Conservation (phyloP, 768 basidiomycete species). For the Podaxis carcinomalis region DNA sequence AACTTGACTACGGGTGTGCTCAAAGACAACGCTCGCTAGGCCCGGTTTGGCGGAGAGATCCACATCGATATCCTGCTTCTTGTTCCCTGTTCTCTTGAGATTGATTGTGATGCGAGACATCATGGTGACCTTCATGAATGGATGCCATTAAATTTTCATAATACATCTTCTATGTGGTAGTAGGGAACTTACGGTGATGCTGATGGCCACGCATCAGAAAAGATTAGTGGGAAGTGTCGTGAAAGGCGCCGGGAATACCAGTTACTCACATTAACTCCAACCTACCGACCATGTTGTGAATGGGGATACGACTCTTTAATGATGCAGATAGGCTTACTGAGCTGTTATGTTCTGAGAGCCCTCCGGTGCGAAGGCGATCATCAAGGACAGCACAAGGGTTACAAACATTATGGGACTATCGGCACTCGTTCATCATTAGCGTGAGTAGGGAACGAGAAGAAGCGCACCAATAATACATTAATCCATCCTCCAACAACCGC, state of each 20-base stretch:
- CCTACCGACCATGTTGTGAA: not conserved
- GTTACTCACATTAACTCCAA: conserved; percentile 3
- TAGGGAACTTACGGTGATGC: conserved; percentile 1
- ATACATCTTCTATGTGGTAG: not conserved
- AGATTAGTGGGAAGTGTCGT: not conserved
- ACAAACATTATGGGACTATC: conserved; percentile 41
- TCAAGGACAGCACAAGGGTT: conserved; percentile 39
- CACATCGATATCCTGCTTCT: conserved; percentile 13
- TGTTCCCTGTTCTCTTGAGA: conserved; percentile 38
- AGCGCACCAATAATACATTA: conserved; percentile 43
- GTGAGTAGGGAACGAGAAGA: not conserved
- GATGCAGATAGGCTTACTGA: conserved; percentile 31
- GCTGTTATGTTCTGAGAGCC: conserved; percentile 43
- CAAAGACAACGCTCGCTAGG: not conserved
- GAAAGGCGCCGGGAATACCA: not conserved
- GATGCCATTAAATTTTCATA: not conserved
- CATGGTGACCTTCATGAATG: conserved; percentile 47
- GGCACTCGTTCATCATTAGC: not conserved
- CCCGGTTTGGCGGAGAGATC: not conserved
- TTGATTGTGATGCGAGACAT: conserved; percentile 67
- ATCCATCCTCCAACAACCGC: conserved; percentile 40
- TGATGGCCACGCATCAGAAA: not conserved
- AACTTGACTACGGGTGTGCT: not conserved
- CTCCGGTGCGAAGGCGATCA: conserved; percentile 38
- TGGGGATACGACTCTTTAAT: not conserved